A percentile compares a stretch with the other conserved stretches of the same genome.
Evolutionary conservation across 495 filamentous ascomycete genomes (phyloP).

Genomic region (Aspergillus cavernicola): DNA sequence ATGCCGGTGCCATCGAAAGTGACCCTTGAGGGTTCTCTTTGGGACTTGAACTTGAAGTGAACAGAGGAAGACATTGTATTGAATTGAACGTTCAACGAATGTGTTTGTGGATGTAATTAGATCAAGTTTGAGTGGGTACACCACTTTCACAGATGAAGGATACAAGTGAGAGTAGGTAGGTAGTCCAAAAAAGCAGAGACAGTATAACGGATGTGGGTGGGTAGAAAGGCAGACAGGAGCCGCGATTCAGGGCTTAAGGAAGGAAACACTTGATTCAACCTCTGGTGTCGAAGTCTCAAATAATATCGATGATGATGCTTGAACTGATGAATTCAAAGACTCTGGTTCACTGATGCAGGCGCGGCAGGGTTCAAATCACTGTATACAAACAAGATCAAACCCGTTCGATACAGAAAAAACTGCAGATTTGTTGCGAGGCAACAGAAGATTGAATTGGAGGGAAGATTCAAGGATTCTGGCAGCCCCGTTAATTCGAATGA

Average conservation of each 20-base stretch:
- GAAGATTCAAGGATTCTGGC: slow-evolving; percentile 15
- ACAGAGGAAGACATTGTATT: slow-evolving; percentile 91
- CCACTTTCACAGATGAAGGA: slow-evolving; percentile 25
- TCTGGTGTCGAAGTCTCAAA: slow-evolving; percentile 24
- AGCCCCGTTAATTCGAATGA: slow-evolving; percentile 22
- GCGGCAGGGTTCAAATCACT: slow-evolving; percentile 29
- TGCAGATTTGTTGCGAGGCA: slow-evolving; percentile 15
- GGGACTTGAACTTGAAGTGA: slow-evolving; percentile 99
- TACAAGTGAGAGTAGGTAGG: slow-evolving; percentile 31
- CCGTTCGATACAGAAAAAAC: slow-evolving; percentile 30
- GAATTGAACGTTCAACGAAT: slow-evolving; percentile 41
- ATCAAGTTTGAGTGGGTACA: slow-evolving; percentile 27
- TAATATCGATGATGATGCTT: slow-evolving; percentile 27
- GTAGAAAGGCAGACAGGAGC: slow-evolving; percentile 15
- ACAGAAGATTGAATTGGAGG: slow-evolving; percentile 8
- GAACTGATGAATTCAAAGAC: slow-evolving; percentile 28
- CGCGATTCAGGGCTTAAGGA: slow-evolving; percentile 17
- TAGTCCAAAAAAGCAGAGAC: slow-evolving; percentile 15
- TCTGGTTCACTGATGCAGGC: slow-evolving; percentile 31
- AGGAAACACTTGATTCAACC: slow-evolving; percentile 8
- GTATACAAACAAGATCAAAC: slow-evolving; percentile 38
- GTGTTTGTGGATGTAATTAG: slow-evolving; percentile 31
- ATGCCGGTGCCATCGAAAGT: slow-evolving; percentile 98
- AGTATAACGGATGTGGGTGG: slow-evolving; percentile 11
- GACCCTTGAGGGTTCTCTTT: slow-evolving; percentile 89